phyloP scores from a whole-genome alignment of 2,329 filamentous ascomycete species.

The Alternaria brassicicola region DNA sequence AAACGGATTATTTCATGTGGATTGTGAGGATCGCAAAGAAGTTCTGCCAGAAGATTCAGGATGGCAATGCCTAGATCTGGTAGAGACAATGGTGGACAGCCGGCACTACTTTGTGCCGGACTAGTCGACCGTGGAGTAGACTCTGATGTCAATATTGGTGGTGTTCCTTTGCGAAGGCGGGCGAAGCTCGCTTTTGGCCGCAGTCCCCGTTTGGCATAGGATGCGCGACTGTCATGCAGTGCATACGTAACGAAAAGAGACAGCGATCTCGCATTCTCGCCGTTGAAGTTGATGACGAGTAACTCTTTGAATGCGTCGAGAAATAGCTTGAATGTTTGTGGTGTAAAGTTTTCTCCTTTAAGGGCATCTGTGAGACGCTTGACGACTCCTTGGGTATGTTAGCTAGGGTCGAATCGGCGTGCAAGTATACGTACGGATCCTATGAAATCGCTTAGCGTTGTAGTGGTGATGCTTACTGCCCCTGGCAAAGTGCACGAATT shows the following conservation, averaged over 20 bases:
- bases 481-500: conserved; percentile 87
- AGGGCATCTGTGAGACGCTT: conserved; percentile 89
- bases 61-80: conserved; percentile 76
- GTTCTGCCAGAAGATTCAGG: conserved; percentile 75
- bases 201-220: conserved; percentile 44
- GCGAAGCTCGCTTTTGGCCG: conserved; percentile 43
- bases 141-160: conserved; percentile 35
- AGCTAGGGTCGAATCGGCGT: conserved; percentile 14
- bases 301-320: conserved; percentile 79
- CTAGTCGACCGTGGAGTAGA: conserved; percentile 42
- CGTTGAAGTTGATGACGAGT: conserved; percentile 78
- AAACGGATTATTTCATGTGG: conserved; percentile 79
- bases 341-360: conserved; percentile 79
- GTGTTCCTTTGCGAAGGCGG: conserved; percentile 38
- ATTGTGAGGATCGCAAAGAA: conserved; percentile 77
- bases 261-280: conserved; percentile 83
- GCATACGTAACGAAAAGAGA: conserved; percentile 94
- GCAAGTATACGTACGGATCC: conserved; percentile 76
- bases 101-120: conserved; percentile 29
- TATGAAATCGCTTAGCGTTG: conserved; percentile 81
- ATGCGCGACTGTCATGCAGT: conserved; percentile 68
- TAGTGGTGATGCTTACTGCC: conserved; percentile 91
- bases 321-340: conserved; percentile 76
- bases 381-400: conserved; percentile 70
- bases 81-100: conserved; percentile 56